A percentile compares a stretch with the other conserved stretches of the same genome.
Evolutionary conservation across 257 asterid species (phyloP).

Genomic region (Jasminum sambac): DNA sequence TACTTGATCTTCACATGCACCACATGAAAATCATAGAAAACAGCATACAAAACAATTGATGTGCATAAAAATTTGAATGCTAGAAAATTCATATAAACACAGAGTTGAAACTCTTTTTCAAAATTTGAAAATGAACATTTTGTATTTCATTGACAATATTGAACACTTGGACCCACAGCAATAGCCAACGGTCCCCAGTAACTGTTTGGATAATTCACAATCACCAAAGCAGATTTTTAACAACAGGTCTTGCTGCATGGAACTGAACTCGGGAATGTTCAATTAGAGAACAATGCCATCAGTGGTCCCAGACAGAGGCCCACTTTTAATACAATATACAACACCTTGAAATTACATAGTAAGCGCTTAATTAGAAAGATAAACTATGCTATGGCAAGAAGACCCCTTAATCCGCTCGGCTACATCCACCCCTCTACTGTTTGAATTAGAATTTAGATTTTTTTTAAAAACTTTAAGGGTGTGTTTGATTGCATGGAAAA

Average conservation of each 20-base stretch:
- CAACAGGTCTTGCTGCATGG: neutral
- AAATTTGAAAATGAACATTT: neutral
- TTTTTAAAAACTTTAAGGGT: too few relatives aligned
- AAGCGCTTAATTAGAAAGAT: neutral
- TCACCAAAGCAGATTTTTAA: constrained; percentile 1
- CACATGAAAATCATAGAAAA: constrained; percentile 10
- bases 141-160: neutral
- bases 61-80: neutral
- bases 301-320: neutral
- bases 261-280: neutral
- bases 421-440: too few relatives aligned
- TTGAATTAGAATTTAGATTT: too few relatives aligned
- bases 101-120: neutral
- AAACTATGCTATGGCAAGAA: neutral
- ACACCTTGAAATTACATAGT: neutral
- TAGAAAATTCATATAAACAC: neutral
- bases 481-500: too few relatives aligned
- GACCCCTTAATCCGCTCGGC: too few relatives aligned
- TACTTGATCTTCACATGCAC: constrained; percentile 9
- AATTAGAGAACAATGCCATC: neutral
- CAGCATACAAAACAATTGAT: neutral
- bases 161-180: neutral
- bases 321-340: neutral
- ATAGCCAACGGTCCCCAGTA: neutral
- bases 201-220: neutral